phyloP scores from a whole-genome alignment of 148 eudicot genomes.

The Amaranthus hypochondriacus region DNA sequence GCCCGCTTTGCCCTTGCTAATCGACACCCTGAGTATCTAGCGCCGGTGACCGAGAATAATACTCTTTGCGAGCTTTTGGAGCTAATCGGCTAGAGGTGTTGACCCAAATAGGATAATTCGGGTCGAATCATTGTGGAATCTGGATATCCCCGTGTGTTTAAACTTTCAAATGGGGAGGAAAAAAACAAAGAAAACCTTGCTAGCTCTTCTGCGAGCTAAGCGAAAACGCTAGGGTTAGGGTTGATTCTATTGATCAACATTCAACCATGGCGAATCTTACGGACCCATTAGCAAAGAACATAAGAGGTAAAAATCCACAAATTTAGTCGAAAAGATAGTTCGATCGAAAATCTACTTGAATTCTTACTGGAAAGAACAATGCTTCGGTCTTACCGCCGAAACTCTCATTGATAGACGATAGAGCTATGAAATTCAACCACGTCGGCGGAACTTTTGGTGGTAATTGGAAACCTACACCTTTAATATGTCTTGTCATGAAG shows the following conservation, averaged over 20 bases:
- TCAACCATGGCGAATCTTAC: conserved; percentile 91
- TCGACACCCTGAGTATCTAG: too few relatives aligned
- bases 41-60: too few relatives aligned
- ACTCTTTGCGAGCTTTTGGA: too few relatives aligned
- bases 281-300: conserved; percentile 85
- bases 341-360: conserved; percentile 77
- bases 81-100: too few relatives aligned
- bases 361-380: conserved; percentile 94
- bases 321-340: conserved; percentile 86
- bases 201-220: neutral
- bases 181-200: neutral
- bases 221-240: conserved; percentile 23
- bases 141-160: too few relatives aligned
- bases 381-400: conserved; percentile 96
- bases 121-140: too few relatives aligned
- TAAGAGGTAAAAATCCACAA: conserved; percentile 95
- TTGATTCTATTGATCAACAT: conserved; percentile 3
- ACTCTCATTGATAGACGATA: conserved; percentile 65
- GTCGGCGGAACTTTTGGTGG: conserved; percentile 90
- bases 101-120: too few relatives aligned
- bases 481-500: conserved; percentile 84
- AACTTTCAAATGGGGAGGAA: neutral
- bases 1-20: too few relatives aligned
- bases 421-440: conserved; percentile 97
- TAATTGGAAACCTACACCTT: conserved; percentile 85